These are phyloP conservation scores for Acorus gramineus DNA, from an alignment of 106 monocot genomes.

Conservation along the genomic window DNA sequence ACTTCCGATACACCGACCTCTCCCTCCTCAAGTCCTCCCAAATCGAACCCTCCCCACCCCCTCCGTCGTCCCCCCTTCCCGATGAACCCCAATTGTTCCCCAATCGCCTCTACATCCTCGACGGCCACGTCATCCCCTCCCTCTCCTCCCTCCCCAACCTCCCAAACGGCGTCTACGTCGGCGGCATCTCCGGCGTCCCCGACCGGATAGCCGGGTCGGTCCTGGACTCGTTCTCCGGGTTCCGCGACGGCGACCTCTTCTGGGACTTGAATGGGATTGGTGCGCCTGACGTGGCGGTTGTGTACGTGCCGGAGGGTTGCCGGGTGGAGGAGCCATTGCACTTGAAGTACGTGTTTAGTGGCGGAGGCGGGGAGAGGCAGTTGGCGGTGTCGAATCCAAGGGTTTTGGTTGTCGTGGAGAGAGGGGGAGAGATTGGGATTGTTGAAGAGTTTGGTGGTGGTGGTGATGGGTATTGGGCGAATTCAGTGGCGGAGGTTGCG, in stretches of 20 bases:
- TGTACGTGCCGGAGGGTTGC: slow-evolving; percentile 48
- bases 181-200: slow-evolving; percentile 27
- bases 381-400: slow-evolving; percentile 78
- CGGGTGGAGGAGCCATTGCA: slow-evolving; percentile 49
- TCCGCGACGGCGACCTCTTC: slow-evolving; percentile 51
- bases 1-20: slow-evolving; percentile 83
- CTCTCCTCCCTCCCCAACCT: slow-evolving; percentile 41
- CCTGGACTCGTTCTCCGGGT: slow-evolving; percentile 14
- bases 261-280: slow-evolving; percentile 77
- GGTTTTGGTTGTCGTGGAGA: slow-evolving; percentile 73
- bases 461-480: slow-evolving; percentile 62
- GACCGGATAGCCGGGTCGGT: slow-evolving; percentile 26
- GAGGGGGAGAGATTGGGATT: slow-evolving; percentile 59
- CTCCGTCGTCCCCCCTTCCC: slow-evolving; percentile 1
- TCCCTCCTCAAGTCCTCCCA: slow-evolving; percentile 53
- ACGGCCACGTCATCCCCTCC: slow-evolving; percentile 40
- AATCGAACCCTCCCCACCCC: slow-evolving; percentile 26
- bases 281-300: slow-evolving; percentile 51
- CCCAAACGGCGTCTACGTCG: slow-evolving; percentile 41
- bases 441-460: slow-evolving; percentile 65
- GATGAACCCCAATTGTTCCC: slow-evolving; percentile 10
- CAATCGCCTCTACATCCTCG: slow-evolving; percentile 33
- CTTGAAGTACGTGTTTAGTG: slow-evolving; percentile 27
- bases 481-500: slow-evolving; percentile 70
- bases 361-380: slow-evolving; percentile 19